phyloP scores from a whole-genome alignment of 2,329 filamentous ascomycete species.

The Colletotrichum salicis region DNA sequence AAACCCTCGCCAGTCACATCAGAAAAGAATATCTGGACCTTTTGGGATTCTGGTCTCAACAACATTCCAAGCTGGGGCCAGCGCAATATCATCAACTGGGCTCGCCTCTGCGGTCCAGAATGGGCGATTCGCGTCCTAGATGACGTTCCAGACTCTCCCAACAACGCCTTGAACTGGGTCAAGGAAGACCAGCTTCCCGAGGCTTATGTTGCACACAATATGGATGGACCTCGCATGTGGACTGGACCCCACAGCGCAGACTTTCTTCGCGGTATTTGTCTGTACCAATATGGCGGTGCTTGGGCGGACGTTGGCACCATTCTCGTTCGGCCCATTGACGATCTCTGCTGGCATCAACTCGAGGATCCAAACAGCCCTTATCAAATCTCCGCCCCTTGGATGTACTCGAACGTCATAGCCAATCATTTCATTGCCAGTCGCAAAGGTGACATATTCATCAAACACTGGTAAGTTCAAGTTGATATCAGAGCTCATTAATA shows the following conservation, averaged over 20 bases:
- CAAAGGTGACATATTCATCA: conserved; percentile 53
- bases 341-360: conserved; percentile 51
- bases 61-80: conserved; percentile 51
- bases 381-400: conserved; percentile 42
- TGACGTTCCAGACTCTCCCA: conserved; percentile 47
- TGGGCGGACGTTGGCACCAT: conserved; percentile 54
- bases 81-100: conserved; percentile 53
- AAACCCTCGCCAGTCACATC: conserved; percentile 45
- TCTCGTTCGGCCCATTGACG: conserved; percentile 49
- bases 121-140: conserved; percentile 56
- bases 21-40: conserved; percentile 58
- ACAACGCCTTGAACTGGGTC: conserved; percentile 50
- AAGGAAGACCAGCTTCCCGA: conserved; percentile 33
- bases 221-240: conserved; percentile 50
- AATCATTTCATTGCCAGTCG: conserved; percentile 49
- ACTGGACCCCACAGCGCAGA: conserved; percentile 53
- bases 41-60: conserved; percentile 52
- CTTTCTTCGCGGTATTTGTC: conserved; percentile 52
- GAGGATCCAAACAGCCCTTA: conserved; percentile 46
- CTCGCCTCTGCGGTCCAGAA: conserved; percentile 47
- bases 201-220: conserved; percentile 46
- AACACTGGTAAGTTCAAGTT: conserved; percentile 41
- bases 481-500: not conserved
- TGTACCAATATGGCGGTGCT: conserved; percentile 51
- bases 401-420: conserved; percentile 38